Evolutionary conservation across 192 early-diverging fungal genomes (phyloP).

Genomic region (Entomortierella chlamydospora): DNA sequence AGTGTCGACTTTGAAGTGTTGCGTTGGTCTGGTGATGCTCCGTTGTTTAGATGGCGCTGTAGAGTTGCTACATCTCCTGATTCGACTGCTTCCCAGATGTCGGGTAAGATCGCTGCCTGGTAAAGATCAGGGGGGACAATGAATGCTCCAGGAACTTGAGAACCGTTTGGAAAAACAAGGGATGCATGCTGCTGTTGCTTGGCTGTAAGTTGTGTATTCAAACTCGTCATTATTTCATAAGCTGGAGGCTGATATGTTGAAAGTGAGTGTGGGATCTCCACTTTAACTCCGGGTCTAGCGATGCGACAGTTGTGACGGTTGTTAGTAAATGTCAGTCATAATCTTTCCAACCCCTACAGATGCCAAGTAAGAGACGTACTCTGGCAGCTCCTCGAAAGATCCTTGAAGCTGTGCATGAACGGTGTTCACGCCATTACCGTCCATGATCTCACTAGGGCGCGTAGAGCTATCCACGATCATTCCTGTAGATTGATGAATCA

Average conservation of each 20-base stretch:
- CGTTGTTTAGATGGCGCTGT: slow-evolving; percentile 33
- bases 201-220: not conserved
- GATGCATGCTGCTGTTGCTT: slow-evolving; percentile 21
- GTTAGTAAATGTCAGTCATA: too few species aligned
- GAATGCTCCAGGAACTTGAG: slow-evolving; percentile 13
- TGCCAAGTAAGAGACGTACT: too few species aligned
- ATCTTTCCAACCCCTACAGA: not conserved
- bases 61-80: slow-evolving; percentile 30
- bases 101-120: slow-evolving; percentile 1
- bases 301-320: too few species aligned
- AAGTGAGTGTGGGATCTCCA: slow-evolving; percentile 20
- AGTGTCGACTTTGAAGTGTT: slow-evolving; percentile 38
- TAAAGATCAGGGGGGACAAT: slow-evolving; percentile 8
- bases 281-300: slow-evolving; percentile 9
- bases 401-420: slow-evolving; percentile 11
- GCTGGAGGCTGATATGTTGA: slow-evolving; percentile 4
- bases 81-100: slow-evolving; percentile 45
- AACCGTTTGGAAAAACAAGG: slow-evolving; percentile 14
- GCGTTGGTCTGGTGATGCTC: slow-evolving; percentile 39
- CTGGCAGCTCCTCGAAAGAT: not conserved
- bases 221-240: not conserved
- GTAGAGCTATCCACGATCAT: slow-evolving; percentile 38
- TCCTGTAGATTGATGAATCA: slow-evolving; percentile 35
- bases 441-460: slow-evolving; percentile 41
- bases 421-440: slow-evolving; percentile 22